Conservation (phyloP, 2,329 filamentous ascomycete genomes). For the Pyrenophora teres region DNA sequence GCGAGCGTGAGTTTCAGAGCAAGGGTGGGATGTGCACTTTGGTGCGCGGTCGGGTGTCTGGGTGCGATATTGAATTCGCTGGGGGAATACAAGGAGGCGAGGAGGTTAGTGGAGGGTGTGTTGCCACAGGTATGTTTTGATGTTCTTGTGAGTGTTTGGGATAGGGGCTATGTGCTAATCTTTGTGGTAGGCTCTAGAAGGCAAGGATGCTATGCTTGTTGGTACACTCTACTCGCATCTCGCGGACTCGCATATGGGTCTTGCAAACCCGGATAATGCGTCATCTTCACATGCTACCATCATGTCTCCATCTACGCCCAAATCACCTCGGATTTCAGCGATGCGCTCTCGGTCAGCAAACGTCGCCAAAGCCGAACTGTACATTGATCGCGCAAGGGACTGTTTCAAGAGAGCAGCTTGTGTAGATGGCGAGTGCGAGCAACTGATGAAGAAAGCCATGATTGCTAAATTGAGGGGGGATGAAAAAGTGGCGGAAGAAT, state of each 20-base stretch:
- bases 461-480: slow-evolving; percentile 69
- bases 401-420: slow-evolving; percentile 70
- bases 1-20: slow-evolving; percentile 74
- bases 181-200: slow-evolving; percentile 61
- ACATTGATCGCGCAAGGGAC: slow-evolving; percentile 44
- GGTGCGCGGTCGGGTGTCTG: slow-evolving; percentile 71
- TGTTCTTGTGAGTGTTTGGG: background rate
- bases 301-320: background rate
- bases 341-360: slow-evolving; percentile 23
- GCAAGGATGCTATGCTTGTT: slow-evolving; percentile 64
- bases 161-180: background rate
- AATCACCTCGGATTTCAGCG: slow-evolving; percentile 5
- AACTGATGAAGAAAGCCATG: slow-evolving; percentile 80
- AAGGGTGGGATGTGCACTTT: slow-evolving; percentile 70
- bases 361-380: slow-evolving; percentile 40
- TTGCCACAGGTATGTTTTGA: slow-evolving; percentile 67
- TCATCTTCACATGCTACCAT: background rate
- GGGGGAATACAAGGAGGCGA: slow-evolving; percentile 71
- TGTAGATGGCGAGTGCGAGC: slow-evolving; percentile 72
- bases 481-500: slow-evolving; percentile 43
- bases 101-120: slow-evolving; percentile 67
- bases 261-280: slow-evolving; percentile 60
- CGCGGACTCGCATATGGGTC: slow-evolving; percentile 78
- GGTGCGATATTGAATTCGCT: slow-evolving; percentile 71
- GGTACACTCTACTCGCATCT: slow-evolving; percentile 72